Evolutionary conservation across 106 monocot genomes (phyloP).

Genomic region (Phalaenopsis equestris): DNA sequence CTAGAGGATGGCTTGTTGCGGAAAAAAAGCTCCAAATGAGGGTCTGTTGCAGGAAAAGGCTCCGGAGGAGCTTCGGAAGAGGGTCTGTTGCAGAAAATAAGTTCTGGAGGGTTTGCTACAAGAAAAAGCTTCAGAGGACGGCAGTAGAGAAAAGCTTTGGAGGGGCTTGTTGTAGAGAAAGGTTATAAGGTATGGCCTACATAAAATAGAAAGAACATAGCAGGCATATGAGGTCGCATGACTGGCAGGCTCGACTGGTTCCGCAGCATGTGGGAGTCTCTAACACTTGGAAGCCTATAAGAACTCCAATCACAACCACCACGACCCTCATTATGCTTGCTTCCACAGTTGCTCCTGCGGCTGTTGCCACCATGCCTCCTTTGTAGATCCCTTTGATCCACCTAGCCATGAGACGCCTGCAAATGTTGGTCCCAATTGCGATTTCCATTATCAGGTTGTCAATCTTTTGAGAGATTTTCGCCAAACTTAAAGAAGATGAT

Average conservation of each 20-base stretch:
- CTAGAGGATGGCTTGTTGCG: too few relatives aligned
- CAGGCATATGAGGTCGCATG: slow-evolving; percentile 3
- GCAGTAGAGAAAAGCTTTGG: too few relatives aligned
- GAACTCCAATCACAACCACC: background rate
- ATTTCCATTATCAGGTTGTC: background rate
- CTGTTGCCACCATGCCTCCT: slow-evolving; percentile 1
- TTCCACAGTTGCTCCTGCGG: background rate
- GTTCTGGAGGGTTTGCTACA: too few relatives aligned
- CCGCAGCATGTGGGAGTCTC: background rate
- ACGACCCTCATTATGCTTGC: background rate
- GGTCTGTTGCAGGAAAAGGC: too few relatives aligned
- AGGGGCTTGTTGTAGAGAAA: too few relatives aligned
- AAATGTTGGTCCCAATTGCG: background rate
- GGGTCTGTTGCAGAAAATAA: too few relatives aligned
- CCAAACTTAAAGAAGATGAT: background rate
- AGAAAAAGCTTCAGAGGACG: too few relatives aligned
- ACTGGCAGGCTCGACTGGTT: background rate
- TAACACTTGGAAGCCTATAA: background rate
- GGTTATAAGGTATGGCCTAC: too few relatives aligned
- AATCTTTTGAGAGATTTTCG: background rate
- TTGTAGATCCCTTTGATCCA: slow-evolving; percentile 4
- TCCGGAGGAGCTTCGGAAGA: too few relatives aligned
- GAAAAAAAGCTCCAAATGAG: too few relatives aligned
- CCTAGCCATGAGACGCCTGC: background rate
- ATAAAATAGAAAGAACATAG: too few relatives aligned